Percentiles rank a stretch among this genome's conserved stretches.
These are phyloP conservation scores for Cercospora sp. DNA, from an alignment of 2,329 filamentous ascomycete species.

Conservation along the genomic window DNA sequence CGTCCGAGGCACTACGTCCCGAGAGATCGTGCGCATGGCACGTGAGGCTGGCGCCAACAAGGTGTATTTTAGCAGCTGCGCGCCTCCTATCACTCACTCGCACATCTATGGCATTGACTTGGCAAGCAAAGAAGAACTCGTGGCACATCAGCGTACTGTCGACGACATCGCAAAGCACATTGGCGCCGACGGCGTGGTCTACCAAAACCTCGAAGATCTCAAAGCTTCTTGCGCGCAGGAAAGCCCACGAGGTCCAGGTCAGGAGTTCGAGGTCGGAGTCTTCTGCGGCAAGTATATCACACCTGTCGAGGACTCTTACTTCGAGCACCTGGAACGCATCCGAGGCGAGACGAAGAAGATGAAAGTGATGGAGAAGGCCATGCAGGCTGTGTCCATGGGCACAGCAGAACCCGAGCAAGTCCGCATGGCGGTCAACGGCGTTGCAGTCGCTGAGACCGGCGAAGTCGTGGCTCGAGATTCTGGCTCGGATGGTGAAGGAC, in stretches of 20 bases:
- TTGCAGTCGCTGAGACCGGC: slow-evolving; percentile 57
- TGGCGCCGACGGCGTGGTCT: slow-evolving; percentile 74
- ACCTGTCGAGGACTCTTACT: slow-evolving; percentile 75
- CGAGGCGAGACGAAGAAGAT: slow-evolving; percentile 69
- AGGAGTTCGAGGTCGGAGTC: slow-evolving; percentile 84
- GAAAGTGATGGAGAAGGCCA: slow-evolving; percentile 65
- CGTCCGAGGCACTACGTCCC: slow-evolving; percentile 79
- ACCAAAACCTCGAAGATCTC: slow-evolving; percentile 76
- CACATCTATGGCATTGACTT: slow-evolving; percentile 85
- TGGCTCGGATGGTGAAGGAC: slow-evolving; percentile 33
- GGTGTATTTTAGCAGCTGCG: slow-evolving; percentile 80
- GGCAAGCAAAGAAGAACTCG: slow-evolving; percentile 68
- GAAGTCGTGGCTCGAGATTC: slow-evolving; percentile 56
- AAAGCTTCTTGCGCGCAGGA: slow-evolving; percentile 74
- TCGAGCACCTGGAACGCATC: slow-evolving; percentile 73
- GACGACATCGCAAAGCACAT: slow-evolving; percentile 66
- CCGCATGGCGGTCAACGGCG: slow-evolving; percentile 63
- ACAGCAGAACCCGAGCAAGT: slow-evolving; percentile 62
- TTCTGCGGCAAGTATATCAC: slow-evolving; percentile 89
- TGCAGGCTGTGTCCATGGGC: slow-evolving; percentile 65
- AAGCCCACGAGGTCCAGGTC: slow-evolving; percentile 58
- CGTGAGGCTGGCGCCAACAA: slow-evolving; percentile 78
- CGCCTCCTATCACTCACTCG: slow-evolving; percentile 77
- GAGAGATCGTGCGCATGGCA: slow-evolving; percentile 81
- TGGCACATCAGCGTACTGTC: slow-evolving; percentile 66